Conservation (phyloP, 208 protist species). For the Sergeia podlipaevii region DNA sequence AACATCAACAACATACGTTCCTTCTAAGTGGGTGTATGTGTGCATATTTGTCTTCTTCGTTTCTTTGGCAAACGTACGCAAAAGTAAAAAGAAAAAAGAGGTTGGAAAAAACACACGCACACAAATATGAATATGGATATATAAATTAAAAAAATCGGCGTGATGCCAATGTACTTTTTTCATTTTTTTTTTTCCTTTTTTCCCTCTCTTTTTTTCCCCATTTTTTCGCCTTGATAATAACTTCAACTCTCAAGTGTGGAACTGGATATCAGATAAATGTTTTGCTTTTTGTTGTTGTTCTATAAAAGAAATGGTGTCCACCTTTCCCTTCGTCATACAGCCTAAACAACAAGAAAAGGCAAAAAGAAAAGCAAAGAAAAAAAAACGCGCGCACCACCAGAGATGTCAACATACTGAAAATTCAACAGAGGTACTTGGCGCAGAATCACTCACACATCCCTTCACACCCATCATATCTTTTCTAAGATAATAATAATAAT, state of each 20-base stretch:
- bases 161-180: neutral
- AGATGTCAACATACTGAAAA: conserved; percentile 6
- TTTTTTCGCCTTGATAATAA: conserved; percentile 1
- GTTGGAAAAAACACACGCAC: neutral
- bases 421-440: conserved; percentile 1
- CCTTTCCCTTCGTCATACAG: no score
- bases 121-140: conserved; percentile 1
- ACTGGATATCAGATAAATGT: no score
- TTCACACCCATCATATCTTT: no score
- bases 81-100: conserved; percentile 6
- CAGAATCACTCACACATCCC: conserved; percentile 1
- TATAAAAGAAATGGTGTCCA: no score
- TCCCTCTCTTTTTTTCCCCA: neutral
- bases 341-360: neutral
- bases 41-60: no score
- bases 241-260: no score
- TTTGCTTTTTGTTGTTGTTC: no score
- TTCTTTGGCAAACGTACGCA: no score
- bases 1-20: conserved; percentile 2
- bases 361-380: conserved; percentile 4
- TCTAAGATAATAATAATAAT: neutral
- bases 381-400: conserved; percentile 8
- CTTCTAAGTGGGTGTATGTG: no score
- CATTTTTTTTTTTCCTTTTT: neutral
- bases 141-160: conserved; percentile 7